These are phyloP conservation scores for Rhizopogon vulgaris DNA, from an alignment of 768 basidiomycete genomes.

Conservation along the genomic window DNA sequence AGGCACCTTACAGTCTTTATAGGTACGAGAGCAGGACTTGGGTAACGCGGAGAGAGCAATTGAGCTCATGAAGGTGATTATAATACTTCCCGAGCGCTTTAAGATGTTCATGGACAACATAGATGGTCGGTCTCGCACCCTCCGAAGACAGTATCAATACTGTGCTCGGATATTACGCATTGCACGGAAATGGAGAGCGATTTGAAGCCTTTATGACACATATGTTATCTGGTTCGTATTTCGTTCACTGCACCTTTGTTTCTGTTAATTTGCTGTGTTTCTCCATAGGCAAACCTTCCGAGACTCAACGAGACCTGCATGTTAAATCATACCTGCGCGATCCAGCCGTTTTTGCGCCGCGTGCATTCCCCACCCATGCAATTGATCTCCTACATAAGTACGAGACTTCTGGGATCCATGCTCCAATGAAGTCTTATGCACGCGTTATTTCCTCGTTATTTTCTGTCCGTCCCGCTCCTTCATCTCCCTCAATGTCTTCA, in stretches of 20 bases:
- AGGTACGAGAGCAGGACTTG: slow-evolving; percentile 46
- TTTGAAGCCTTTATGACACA: slow-evolving; percentile 41
- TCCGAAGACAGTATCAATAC: slow-evolving; percentile 39
- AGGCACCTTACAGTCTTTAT: slow-evolving; percentile 3
- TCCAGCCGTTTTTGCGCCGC: slow-evolving; percentile 7
- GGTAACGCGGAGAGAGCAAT: slow-evolving; percentile 45
- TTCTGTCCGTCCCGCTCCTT: slow-evolving; percentile 31
- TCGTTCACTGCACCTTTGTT: background rate
- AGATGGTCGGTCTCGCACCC: slow-evolving; percentile 38
- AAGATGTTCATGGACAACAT: background rate
- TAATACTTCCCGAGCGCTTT: background rate
- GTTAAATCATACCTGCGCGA: slow-evolving; percentile 53
- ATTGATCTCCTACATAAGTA: slow-evolving; percentile 65
- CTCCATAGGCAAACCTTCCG: slow-evolving; percentile 33
- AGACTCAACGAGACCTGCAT: slow-evolving; percentile 63
- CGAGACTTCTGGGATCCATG: slow-evolving; percentile 54
- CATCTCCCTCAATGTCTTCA: slow-evolving; percentile 4
- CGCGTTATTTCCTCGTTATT: slow-evolving; percentile 57
- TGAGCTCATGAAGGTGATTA: slow-evolving; percentile 44
- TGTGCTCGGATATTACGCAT: slow-evolving; percentile 46
- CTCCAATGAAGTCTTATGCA: slow-evolving; percentile 73
- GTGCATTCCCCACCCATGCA: slow-evolving; percentile 54
- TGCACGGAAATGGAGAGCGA: slow-evolving; percentile 35
- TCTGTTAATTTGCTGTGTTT: slow-evolving; percentile 10
- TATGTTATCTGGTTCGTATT: slow-evolving; percentile 37